Evolutionary conservation across 352 stramenopile genomes (phyloP), one percentile per base, ranked within the genome.

Genomic region (Globisporangium mamillatum): DNA sequence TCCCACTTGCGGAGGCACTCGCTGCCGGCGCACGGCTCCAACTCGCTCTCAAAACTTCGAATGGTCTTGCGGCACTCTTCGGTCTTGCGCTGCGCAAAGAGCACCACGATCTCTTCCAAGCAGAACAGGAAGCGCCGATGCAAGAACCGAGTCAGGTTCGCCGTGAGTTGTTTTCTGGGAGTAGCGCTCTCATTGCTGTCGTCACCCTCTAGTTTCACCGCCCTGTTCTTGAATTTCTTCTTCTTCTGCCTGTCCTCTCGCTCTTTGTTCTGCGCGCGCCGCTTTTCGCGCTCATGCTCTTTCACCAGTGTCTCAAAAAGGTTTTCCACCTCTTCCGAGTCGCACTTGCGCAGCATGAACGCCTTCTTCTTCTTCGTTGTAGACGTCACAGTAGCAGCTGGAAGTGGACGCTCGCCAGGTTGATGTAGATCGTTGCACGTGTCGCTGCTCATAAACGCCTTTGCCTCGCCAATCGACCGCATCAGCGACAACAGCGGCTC

Each of bases 71-170:
- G 77, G 58, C 86, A 94, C 57, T 77, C 81, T 16, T 86, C 73
- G 0, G 80, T 92, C 61, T 92, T 78, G 25, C 79, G 80, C 70
- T 90, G 84, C 0, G 86, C 86, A 70, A 94, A 94, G 5, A 90
- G 73, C 3, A 94, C 67, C 12, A 94, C 70, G 29, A 94, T 77
- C 50, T 90, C 83, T 66, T 92, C 86, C 0, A 94, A 73, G 59
- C 86, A 93, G 38, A 87, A 93, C 14, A 94, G 76, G 66, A 94
- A 94, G 3, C 86, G 80, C 2, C 86, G 86, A 46, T 94, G 86
- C 54, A 75, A 62, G 63, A 94, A 93, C 12, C 86, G 81, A 55
- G 78, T 60, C 22, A 94, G 67, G 63, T 78, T 90, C 16, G 62
- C 52, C 1, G 74, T 64, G 5, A 64, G 67, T 2, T 54, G 27